These are phyloP conservation scores for Prunus salicina DNA, from an alignment of 306 rosid genomes.

Conservation along the genomic window DNA sequence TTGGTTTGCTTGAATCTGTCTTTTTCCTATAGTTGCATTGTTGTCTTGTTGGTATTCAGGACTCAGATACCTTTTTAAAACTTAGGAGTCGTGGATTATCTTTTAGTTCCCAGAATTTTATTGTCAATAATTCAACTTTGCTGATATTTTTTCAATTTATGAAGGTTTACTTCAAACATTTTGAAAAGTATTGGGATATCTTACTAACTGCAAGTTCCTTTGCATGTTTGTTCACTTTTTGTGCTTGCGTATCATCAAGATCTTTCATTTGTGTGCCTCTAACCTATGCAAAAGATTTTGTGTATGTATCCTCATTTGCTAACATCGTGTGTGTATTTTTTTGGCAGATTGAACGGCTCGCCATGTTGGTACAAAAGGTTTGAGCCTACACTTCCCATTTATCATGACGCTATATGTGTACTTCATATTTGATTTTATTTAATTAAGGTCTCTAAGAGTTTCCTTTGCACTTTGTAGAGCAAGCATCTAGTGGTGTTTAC, in stretches of 20 bases:
- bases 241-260: neutral
- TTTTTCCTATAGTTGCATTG: neutral
- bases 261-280: neutral
- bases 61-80: neutral
- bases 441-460: conserved; percentile 14
- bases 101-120: neutral
- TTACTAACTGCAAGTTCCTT: neutral
- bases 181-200: neutral
- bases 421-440: conserved; percentile 17
- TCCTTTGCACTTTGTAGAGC: conserved; percentile 64
- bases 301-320: conserved; percentile 13
- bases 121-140: neutral
- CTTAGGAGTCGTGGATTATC: neutral
- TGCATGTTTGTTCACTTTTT: neutral
- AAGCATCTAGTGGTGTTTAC: conserved; percentile 98
- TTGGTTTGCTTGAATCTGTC: neutral
- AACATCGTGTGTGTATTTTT: conserved; percentile 19
- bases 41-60: neutral
- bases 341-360: conserved; percentile 74
- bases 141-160: neutral
- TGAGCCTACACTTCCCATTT: conserved; percentile 17
- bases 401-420: conserved; percentile 17
- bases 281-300: neutral
- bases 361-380: conserved; percentile 72
- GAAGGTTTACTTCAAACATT: neutral